phyloP scores from a whole-genome alignment of 768 basidiomycete genomes.

The Lactarius quietus region DNA sequence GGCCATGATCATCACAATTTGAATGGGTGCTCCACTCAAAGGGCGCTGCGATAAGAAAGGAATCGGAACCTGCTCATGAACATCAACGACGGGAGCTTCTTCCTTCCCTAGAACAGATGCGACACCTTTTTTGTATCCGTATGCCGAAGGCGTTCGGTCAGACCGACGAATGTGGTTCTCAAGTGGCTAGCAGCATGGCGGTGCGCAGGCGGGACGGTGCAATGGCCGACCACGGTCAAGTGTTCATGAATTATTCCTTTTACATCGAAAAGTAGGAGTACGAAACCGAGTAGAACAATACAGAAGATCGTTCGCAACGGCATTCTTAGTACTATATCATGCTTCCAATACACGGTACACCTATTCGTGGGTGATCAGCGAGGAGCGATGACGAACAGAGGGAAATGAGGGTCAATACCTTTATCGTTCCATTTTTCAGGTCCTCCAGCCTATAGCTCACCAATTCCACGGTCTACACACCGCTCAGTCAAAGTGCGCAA shows the following conservation, averaged over 20 bases:
- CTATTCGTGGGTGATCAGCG: slow-evolving; percentile 20
- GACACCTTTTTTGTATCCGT: neutral
- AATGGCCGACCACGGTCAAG: neutral
- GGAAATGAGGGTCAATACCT: slow-evolving; percentile 43
- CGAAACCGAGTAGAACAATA: slow-evolving; percentile 4
- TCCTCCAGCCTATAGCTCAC: slow-evolving; percentile 89
- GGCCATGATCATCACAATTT: neutral
- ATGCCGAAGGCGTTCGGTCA: no score
- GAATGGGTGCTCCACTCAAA: neutral
- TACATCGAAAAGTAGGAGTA: slow-evolving; percentile 1
- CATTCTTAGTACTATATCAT: slow-evolving; percentile 13
- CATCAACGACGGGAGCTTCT: neutral
- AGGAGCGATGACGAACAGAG: neutral
- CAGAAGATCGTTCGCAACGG: neutral
- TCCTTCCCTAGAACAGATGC: neutral
- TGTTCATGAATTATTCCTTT: neutral
- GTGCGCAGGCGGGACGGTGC: neutral
- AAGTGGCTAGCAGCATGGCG: neutral
- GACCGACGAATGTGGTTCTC: neutral
- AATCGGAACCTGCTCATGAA: neutral
- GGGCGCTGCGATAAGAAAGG: neutral
- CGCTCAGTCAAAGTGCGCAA: slow-evolving; percentile 5
- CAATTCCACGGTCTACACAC: slow-evolving; percentile 56
- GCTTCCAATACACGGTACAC: slow-evolving; percentile 34
- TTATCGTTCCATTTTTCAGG: slow-evolving; percentile 77